Base-by-base conservation (phyloP, 2,329 filamentous ascomycete genomes). In the Xylaria multiplex region DNA sequence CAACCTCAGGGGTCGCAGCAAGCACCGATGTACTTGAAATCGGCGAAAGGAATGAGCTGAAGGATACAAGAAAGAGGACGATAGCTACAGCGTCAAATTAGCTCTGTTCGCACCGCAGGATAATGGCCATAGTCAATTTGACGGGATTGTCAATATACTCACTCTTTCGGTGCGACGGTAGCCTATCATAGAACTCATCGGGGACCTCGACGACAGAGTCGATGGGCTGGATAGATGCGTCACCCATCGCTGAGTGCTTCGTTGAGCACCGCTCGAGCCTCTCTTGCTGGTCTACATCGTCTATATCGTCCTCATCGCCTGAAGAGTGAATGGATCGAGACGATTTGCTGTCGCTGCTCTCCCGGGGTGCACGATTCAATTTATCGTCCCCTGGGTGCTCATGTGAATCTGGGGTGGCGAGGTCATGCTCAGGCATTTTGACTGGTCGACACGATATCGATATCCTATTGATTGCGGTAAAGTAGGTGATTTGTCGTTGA, bases 11-110 rank as follows among this genome's bases (percentile, higher is more conserved):
- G 1, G 91, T 87, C 2, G 91, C 92, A 1, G 91, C 85, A 13
- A 95, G 79, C 8, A 94, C 87, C 1, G 90, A 89, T 0, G 91
- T 94, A 45, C 88, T 92, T 13, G 88, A 91, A 27, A 93, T 86
- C 0, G 92, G 92, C 0, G 92, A 89, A 50, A 95, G 81, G 69
- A 95, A 93, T 30, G 90, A 88, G 78, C 91, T 93, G 74, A 90
- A 92, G 0, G 91, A 90, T 59, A 94, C 79, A 6, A 93, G 84
- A 9, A 82, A 81, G 16, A 93, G 89, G 59, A 95, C 91, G 67
- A 88, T 73, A 2, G 83, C 69, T 71, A 50, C 6, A 16, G 13
- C 11, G 22, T 46, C 3, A 2, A 22, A 59, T 70, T 32, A 69
- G 66, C 32, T 14, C 7, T 40, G 27, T 52, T 14, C n/a, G 6